phyloP scores from a whole-genome alignment of 345 rosid species.

The Melastoma malabathricum region DNA sequence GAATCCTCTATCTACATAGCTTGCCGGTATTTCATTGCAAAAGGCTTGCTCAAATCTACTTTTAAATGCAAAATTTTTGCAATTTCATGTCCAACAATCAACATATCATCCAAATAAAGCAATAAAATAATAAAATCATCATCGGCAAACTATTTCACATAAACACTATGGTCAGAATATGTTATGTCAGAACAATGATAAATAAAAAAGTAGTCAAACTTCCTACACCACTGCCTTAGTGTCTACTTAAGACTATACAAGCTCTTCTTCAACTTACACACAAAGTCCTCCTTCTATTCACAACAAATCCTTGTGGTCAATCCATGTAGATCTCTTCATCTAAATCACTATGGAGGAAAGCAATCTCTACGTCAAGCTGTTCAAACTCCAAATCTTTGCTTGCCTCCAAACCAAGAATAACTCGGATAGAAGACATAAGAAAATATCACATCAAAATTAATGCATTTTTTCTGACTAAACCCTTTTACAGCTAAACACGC shows the following conservation, averaged over 20 bases:
- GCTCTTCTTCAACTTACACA: no score
- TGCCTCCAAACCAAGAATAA: neutral
- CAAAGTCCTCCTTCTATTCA: no score
- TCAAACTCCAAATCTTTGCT: neutral
- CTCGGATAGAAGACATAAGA: slow-evolving; percentile 1
- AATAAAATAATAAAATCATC: slow-evolving; percentile 1
- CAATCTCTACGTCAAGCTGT: neutral
- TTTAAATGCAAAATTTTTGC: neutral
- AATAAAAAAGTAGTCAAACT: no score
- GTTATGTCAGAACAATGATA: no score
- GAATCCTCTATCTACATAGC: neutral
- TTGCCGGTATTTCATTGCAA: neutral
- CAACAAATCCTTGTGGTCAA: no score
- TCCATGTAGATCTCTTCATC: no score
- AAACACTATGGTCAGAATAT: neutral
- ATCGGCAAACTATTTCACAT: slow-evolving; percentile 1
- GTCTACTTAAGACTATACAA: no score
- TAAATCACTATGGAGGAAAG: no score
- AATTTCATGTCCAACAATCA: slow-evolving; percentile 1
- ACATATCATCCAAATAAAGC: neutral
- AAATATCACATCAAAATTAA: slow-evolving; percentile 3
- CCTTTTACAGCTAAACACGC: neutral
- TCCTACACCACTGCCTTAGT: no score
- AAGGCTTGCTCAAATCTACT: neutral
- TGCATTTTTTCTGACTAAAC: neutral